A percentile compares a stretch with the other conserved stretches of the same genome.
Conservation (phyloP, 176 grass and related monocot genomes). For the Avena sativa region DNA sequence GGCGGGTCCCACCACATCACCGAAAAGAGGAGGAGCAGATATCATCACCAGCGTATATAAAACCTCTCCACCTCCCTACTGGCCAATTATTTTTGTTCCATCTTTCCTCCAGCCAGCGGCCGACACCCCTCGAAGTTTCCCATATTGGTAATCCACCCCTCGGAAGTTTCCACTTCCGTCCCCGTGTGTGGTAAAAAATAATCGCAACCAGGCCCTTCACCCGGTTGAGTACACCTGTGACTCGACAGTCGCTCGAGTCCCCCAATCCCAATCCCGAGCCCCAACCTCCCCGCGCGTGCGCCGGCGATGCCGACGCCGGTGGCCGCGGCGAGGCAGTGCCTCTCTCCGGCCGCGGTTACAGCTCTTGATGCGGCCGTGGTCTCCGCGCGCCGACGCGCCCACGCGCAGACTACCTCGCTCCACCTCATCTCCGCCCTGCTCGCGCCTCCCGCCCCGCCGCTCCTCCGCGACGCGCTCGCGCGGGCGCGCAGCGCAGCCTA, state of each 20-base stretch:
- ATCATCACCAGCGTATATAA: constrained; percentile 34
- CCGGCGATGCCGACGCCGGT: constrained; percentile 68
- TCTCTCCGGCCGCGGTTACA: constrained; percentile 32
- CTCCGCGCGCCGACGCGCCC: constrained; percentile 36
- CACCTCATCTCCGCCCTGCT: constrained; percentile 75
- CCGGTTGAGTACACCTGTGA: background rate
- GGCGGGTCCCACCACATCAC: constrained; percentile 12
- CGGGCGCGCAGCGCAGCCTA: constrained; percentile 65
- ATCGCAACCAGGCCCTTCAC: background rate
- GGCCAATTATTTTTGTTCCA: constrained; percentile 38
- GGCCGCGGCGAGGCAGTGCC: constrained; percentile 35
- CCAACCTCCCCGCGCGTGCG: background rate
- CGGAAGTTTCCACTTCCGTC: constrained; percentile 41
- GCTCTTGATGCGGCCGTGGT: constrained; percentile 33
- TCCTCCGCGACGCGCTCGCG: constrained; percentile 67
- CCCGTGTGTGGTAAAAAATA: constrained; percentile 29
- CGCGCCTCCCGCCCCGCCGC: constrained; percentile 26
- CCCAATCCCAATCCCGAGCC: constrained; percentile 6
- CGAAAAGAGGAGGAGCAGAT: constrained; percentile 22
- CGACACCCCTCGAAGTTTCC: background rate
- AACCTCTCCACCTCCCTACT: constrained; percentile 35
- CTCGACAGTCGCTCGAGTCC: background rate
- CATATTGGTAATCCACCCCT: constrained; percentile 1
- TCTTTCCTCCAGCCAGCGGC: background rate
- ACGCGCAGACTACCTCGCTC: constrained; percentile 74